phyloP scores from a whole-genome alignment of 1,284 basidiomycete species.

The Ganoderma sp. region DNA sequence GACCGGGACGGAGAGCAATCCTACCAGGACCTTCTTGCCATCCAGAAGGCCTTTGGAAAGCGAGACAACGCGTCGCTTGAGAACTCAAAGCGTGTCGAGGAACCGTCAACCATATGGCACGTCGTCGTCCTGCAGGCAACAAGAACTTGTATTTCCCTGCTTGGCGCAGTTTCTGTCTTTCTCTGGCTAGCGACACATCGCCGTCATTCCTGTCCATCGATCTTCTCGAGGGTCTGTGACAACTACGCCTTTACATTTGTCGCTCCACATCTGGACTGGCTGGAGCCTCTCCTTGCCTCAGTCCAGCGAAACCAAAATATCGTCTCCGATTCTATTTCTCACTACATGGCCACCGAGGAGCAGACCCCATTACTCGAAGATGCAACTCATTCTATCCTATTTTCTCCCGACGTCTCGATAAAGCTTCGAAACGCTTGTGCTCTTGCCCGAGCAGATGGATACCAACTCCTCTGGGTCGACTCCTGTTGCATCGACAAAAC shows the following conservation, averaged over 20 bases:
- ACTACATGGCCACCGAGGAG: neutral
- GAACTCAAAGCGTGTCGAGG: neutral
- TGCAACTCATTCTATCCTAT: neutral
- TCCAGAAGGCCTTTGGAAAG: neutral
- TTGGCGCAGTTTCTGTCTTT: neutral
- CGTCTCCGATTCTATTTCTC: neutral
- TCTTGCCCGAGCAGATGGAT: constrained; percentile 14
- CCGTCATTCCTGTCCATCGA: neutral
- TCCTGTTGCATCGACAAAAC: constrained; percentile 16
- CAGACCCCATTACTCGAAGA: neutral
- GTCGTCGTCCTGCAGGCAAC: neutral
- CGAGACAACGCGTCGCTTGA: too few species aligned
- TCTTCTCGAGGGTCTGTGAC: neutral
- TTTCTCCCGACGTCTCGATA: neutral
- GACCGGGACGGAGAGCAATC: constrained; percentile 3
- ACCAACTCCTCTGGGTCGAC: constrained; percentile 20
- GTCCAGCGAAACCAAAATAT: neutral
- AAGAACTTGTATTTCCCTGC: neutral
- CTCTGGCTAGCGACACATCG: neutral
- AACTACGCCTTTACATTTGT: neutral
- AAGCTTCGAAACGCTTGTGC: neutral
- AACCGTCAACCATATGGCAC: neutral
- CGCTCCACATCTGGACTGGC: neutral
- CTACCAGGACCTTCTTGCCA: constrained; percentile 1
- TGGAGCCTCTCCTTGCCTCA: neutral